Conservation (phyloP, 805 yeast species). For the Lipomyces spencermartinsiae region DNA sequence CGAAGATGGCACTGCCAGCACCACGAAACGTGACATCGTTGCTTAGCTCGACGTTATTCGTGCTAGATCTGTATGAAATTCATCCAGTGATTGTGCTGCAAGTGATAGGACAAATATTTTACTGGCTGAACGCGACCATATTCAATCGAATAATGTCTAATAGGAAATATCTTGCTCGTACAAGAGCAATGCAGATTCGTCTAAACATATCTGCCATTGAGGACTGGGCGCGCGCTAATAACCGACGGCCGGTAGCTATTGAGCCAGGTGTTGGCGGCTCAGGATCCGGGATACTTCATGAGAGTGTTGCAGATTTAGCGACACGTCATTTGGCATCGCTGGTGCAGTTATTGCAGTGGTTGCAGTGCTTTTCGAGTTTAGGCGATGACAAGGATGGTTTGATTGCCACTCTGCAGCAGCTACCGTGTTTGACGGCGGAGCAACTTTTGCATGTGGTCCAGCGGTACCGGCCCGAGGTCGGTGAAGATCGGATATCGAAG, state of each 20-base stretch:
- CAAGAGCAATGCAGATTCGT: conserved; percentile 87
- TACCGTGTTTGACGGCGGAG: conserved; percentile 66
- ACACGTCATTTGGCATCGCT: conserved; percentile 72
- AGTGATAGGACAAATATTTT: conserved; percentile 75
- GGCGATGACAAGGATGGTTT: conserved; percentile 55
- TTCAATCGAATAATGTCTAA: conserved; percentile 76
- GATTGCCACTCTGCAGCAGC: conserved; percentile 57
- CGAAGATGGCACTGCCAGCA: conserved; percentile 83
- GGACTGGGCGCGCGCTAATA: conserved; percentile 87
- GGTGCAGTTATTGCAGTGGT: conserved; percentile 84
- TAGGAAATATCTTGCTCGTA: conserved; percentile 75
- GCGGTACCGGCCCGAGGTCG: conserved; percentile 82
- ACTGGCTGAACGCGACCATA: conserved; percentile 73
- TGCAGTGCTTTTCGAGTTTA: conserved; percentile 81
- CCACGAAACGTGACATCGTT: conserved; percentile 62
- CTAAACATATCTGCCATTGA: conserved; percentile 85
- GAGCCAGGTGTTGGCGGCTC: conserved; percentile 36
- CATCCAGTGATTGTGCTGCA: conserved; percentile 81
- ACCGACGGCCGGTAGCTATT: conserved; percentile 53
- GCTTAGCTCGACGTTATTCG: conserved; percentile 85
- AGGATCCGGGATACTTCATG: conserved; percentile 30
- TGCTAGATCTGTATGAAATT: conserved; percentile 78
- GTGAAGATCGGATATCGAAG: conserved; percentile 71
- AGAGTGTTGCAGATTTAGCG: conserved; percentile 57
- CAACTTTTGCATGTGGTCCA: conserved; percentile 76